A percentile compares a stretch with the other conserved stretches of the same genome.
Conservation (phyloP, 2,329 filamentous ascomycete genomes). For the Paracoccidioides brasiliensis region DNA sequence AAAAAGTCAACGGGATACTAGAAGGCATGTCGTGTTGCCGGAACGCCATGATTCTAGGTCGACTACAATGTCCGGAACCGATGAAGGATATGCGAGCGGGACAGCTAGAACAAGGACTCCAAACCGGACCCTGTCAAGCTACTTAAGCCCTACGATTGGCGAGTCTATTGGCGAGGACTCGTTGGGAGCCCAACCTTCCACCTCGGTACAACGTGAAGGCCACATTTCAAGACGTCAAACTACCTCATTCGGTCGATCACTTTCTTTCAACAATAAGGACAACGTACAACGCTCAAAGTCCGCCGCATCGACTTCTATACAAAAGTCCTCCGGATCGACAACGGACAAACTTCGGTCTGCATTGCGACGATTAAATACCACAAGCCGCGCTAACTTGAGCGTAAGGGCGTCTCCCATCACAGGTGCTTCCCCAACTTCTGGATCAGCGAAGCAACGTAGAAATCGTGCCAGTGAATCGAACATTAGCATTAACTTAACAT, state of each 20-base stretch:
- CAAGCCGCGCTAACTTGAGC: conserved; percentile 2
- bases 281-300: conserved; percentile 1
- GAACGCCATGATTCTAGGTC: conserved; percentile 7
- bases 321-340: conserved; percentile 2
- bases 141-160: conserved; percentile 1
- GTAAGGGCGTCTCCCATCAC: conserved; percentile 4
- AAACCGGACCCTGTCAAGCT: conserved; percentile 6
- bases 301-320: not conserved
- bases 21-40: conserved; percentile 3
- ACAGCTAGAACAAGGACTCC: conserved; percentile 9
- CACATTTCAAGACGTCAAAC: not conserved
- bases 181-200: not conserved
- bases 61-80: conserved; percentile 13
- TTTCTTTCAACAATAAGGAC: not conserved
- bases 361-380: conserved; percentile 5
- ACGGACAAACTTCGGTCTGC: conserved; percentile 4
- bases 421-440: conserved; percentile 7
- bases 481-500: conserved; percentile 25
- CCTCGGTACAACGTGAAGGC: not conserved
- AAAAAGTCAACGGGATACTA: conserved; percentile 6
- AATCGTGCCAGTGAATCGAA: conserved; percentile 16
- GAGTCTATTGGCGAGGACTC: not conserved
- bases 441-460: conserved; percentile 11
- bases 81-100: conserved; percentile 19
- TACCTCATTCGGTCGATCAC: not conserved